Percentiles rank a stretch among this genome's conserved stretches.
Evolutionary conservation across 371 early-diverging fungal species (phyloP).

Genomic region (Syncephalastrum sp.): DNA sequence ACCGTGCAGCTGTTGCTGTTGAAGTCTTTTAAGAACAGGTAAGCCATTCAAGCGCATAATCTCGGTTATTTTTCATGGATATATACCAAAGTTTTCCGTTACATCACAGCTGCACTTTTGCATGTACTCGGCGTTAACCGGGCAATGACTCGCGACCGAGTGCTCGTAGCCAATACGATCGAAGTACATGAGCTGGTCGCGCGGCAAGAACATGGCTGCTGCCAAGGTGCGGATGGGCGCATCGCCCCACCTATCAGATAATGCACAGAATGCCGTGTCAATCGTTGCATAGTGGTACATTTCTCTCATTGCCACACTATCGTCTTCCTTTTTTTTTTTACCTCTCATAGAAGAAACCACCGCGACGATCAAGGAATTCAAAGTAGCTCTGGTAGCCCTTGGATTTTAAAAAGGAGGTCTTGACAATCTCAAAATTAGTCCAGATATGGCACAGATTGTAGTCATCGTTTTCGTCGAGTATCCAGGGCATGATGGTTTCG

Average conservation of each 20-base stretch:
- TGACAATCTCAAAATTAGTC: constrained; percentile 65
- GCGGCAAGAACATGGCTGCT: constrained; percentile 77
- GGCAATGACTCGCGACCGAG: constrained; percentile 43
- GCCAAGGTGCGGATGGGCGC: constrained; percentile 75
- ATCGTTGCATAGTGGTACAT: no score
- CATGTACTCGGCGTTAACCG: constrained; percentile 16
- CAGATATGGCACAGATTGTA: constrained; percentile 81
- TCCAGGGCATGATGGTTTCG: constrained; percentile 30
- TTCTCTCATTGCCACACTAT: no score
- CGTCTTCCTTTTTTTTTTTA: constrained; percentile 5
- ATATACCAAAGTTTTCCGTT: constrained; percentile 25
- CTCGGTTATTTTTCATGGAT: neutral
- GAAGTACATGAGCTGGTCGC: constrained; percentile 85
- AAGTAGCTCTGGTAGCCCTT: constrained; percentile 78
- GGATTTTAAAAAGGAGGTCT: constrained; percentile 71
- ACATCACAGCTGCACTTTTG: constrained; percentile 34
- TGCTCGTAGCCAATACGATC: constrained; percentile 80
- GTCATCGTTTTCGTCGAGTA: constrained; percentile 20
- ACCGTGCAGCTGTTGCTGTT: constrained; percentile 26
- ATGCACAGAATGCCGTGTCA: neutral
- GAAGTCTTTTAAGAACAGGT: constrained; percentile 19
- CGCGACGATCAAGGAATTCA: constrained; percentile 73
- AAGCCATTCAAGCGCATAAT: neutral
- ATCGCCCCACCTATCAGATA: constrained; percentile 64
- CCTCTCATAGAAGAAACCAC: constrained; percentile 95